Evolutionary conservation across 306 rosid species (phyloP).

Genomic region (Alnus rubra): DNA sequence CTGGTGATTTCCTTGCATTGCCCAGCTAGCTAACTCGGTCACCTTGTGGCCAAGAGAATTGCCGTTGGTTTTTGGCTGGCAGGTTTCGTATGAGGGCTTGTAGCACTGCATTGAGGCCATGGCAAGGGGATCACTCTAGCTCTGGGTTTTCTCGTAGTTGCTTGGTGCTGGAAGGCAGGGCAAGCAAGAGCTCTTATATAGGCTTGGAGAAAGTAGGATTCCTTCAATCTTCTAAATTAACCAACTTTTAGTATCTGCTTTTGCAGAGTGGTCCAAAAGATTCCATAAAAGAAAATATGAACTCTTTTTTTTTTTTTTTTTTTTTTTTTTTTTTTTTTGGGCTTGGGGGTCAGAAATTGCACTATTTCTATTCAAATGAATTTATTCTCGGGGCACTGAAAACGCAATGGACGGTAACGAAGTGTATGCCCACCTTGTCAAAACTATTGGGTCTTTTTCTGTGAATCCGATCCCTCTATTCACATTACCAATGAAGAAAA

Average conservation of each 20-base stretch:
- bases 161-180: neutral
- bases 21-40: constrained; percentile 39
- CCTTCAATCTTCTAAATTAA: neutral
- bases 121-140: neutral
- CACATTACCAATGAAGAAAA: no score
- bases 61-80: constrained; percentile 39
- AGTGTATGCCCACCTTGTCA: no score
- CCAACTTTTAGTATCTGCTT: neutral
- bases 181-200: neutral
- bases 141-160: neutral
- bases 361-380: no score
- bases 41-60: constrained; percentile 42
- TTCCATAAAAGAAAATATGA: no score
- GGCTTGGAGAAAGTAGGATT: neutral
- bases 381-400: no score
- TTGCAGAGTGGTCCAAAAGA: neutral
- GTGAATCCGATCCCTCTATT: no score
- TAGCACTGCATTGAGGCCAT: constrained; percentile 53
- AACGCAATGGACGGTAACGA: no score
- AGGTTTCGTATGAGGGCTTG: constrained; percentile 35
- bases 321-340: no score
- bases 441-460: no score
- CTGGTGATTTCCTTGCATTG: constrained; percentile 41
- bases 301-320: no score
- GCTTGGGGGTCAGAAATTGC: no score